Conservation (phyloP, 2,329 filamentous ascomycete species). For the Hortaea werneckii region DNA sequence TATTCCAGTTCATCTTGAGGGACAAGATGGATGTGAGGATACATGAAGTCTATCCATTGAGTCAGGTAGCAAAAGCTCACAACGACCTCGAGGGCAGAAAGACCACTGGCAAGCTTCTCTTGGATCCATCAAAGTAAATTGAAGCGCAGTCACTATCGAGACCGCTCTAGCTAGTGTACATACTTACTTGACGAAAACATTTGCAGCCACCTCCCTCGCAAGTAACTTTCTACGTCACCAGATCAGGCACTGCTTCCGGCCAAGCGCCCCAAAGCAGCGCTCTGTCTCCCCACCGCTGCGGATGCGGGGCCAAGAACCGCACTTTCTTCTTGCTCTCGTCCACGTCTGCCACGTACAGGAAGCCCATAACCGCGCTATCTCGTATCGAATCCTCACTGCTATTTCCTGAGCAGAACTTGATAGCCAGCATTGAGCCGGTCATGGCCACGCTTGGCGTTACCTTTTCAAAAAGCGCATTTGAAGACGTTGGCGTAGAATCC, state of each 20-base stretch:
- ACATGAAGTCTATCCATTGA: slow-evolving; percentile 67
- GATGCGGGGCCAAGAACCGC: slow-evolving; percentile 72
- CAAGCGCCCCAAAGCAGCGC: slow-evolving; percentile 77
- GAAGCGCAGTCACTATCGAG: too few relatives aligned
- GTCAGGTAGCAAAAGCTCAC: slow-evolving; percentile 63
- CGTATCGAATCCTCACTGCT: slow-evolving; percentile 64
- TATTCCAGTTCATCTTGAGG: slow-evolving; percentile 61
- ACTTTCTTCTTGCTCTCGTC: slow-evolving; percentile 75
- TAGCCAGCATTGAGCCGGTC: slow-evolving; percentile 72
- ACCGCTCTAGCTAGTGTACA: too few relatives aligned
- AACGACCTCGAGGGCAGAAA: slow-evolving; percentile 69
- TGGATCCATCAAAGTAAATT: slow-evolving; percentile 44
- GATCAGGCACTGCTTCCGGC: slow-evolving; percentile 73
- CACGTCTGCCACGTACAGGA: slow-evolving; percentile 84
- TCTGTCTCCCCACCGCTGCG: slow-evolving; percentile 65
- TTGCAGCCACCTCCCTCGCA: neutral
- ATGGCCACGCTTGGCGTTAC: slow-evolving; percentile 57
- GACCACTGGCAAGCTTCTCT: slow-evolving; percentile 72
- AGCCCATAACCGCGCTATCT: slow-evolving; percentile 79
- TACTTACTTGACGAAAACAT: too few relatives aligned
- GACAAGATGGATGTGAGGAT: slow-evolving; percentile 63
- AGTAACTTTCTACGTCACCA: slow-evolving; percentile 37
- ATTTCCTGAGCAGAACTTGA: slow-evolving; percentile 58
- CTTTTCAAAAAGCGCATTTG: slow-evolving; percentile 28
- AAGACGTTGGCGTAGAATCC: slow-evolving; percentile 5